Conservation (phyloP, 371 early-diverging fungal genomes). For the Mucor lusitanicus region DNA sequence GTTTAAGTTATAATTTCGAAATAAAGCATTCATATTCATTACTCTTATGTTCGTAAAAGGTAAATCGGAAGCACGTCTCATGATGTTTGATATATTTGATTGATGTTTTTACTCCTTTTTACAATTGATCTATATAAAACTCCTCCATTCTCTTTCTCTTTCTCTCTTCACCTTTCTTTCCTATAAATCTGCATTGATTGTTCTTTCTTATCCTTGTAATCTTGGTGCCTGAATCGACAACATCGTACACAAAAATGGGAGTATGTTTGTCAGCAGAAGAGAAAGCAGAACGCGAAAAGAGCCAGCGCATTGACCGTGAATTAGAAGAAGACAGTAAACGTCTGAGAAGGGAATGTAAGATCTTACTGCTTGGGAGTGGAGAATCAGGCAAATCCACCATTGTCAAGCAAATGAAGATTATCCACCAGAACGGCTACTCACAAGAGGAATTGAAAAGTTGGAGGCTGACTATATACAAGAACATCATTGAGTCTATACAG, state of each 20-base stretch:
- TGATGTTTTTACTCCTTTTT: not conserved
- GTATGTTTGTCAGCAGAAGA: slow-evolving; percentile 66
- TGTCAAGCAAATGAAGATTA: slow-evolving; percentile 93
- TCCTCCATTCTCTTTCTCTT: slow-evolving; percentile 6
- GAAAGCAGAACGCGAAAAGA: slow-evolving; percentile 50
- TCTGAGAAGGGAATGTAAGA: slow-evolving; percentile 68
- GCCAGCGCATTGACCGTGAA: slow-evolving; percentile 62
- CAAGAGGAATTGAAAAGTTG: slow-evolving; percentile 76
- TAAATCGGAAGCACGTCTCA: not conserved
- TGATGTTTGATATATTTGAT: not conserved
- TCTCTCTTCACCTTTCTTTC: slow-evolving; percentile 12
- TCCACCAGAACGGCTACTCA: slow-evolving; percentile 87
- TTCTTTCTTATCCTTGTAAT: not conserved
- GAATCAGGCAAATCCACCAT: slow-evolving; percentile 93
- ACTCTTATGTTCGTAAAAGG: not conserved
- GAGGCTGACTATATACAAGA: slow-evolving; percentile 75
- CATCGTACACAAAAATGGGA: slow-evolving; percentile 46
- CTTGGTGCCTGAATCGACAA: not conserved
- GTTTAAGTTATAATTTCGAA: slow-evolving; percentile 1
- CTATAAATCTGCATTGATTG: not conserved
- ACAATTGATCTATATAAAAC: not conserved
- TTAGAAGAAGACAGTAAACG: slow-evolving; percentile 59
- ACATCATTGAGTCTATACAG: slow-evolving; percentile 76
- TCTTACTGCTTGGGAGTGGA: slow-evolving; percentile 77
- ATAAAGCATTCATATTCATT: slow-evolving; percentile 1